A percentile compares a stretch with the other conserved stretches of the same genome.
Evolutionary conservation across 1,284 basidiomycete genomes (phyloP).

Genomic region (Boletus sp.): DNA sequence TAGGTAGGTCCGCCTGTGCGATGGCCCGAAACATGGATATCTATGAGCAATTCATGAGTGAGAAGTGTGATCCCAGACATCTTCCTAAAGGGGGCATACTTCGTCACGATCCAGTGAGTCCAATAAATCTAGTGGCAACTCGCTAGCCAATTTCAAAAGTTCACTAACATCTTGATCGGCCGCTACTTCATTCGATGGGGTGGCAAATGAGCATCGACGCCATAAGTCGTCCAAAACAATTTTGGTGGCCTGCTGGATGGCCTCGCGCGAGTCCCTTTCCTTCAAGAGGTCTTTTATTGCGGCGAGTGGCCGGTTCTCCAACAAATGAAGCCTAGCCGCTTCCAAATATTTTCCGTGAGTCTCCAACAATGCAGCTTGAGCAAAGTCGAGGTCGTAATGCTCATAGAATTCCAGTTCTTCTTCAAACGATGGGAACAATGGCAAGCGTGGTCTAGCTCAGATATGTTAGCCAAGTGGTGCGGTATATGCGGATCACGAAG

Average conservation of each 20-base stretch:
- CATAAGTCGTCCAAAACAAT: constrained; percentile 28
- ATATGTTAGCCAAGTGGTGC: background rate
- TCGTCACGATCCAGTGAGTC: constrained; percentile 19
- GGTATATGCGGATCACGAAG: background rate
- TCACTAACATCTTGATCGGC: constrained; percentile 1
- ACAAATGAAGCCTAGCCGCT: constrained; percentile 56
- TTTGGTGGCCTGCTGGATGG: constrained; percentile 33
- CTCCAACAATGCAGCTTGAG: constrained; percentile 51
- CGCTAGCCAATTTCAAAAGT: constrained; percentile 20
- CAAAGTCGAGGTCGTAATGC: constrained; percentile 52
- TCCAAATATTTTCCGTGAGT: constrained; percentile 44
- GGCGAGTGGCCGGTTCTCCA: constrained; percentile 47
- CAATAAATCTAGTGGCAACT: constrained; percentile 15
- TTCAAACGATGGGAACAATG: constrained; percentile 51
- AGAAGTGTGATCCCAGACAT: background rate
- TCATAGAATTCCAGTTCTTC: constrained; percentile 59
- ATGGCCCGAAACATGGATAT: constrained; percentile 30
- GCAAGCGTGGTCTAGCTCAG: constrained; percentile 44
- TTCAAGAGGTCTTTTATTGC: constrained; percentile 49
- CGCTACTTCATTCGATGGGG: constrained; percentile 9
- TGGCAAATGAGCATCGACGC: constrained; percentile 27
- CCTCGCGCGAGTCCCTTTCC: constrained; percentile 31
- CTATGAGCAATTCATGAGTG: constrained; percentile 4
- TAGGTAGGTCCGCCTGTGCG: constrained; percentile 1
- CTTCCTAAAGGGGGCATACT: constrained; percentile 4